Conservation (phyloP, 2,329 filamentous ascomycete species). For the Calonectria ilicicola region DNA sequence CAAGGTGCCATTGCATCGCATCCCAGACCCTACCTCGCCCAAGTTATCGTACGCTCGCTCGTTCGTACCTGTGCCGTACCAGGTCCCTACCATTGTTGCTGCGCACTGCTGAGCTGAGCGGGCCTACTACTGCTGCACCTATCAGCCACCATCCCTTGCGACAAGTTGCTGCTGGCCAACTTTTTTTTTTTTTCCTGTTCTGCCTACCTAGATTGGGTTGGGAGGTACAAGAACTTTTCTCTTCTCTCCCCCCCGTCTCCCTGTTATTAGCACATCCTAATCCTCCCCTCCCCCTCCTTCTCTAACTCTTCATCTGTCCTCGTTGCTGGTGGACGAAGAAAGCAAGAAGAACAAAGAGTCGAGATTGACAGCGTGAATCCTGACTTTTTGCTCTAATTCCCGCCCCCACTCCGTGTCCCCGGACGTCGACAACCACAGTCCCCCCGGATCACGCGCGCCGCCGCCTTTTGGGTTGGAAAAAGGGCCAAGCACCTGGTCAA, state of each 20-base stretch:
- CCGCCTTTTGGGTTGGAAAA: constrained; percentile 15
- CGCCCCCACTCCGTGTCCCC: constrained; percentile 17
- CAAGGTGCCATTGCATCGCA: constrained; percentile 22
- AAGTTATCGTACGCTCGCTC: constrained; percentile 18
- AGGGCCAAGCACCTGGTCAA: constrained; percentile 20
- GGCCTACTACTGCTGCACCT: constrained; percentile 26
- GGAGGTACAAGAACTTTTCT: constrained; percentile 15
- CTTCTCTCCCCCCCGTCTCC: constrained; percentile 5
- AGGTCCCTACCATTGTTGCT: neutral
- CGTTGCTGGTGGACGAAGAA: neutral
- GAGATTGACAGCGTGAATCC: constrained; percentile 17
- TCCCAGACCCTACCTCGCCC: constrained; percentile 17
- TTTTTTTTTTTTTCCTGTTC: neutral
- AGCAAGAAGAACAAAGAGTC: constrained; percentile 33
- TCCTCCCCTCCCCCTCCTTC: neutral
- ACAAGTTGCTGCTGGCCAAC: constrained; percentile 26
- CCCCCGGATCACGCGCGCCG: constrained; percentile 7
- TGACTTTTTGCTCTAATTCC: constrained; percentile 11
- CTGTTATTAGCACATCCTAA: constrained; percentile 4
- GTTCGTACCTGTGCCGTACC: constrained; percentile 20
- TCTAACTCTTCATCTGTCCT: constrained; percentile 26
- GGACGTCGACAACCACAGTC: constrained; percentile 18
- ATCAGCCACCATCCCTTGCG: constrained; percentile 25
- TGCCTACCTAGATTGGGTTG: constrained; percentile 31
- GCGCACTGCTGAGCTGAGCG: constrained; percentile 18